phyloP scores from a whole-genome alignment of 805 yeast genomes.

The Candida oleophila region DNA sequence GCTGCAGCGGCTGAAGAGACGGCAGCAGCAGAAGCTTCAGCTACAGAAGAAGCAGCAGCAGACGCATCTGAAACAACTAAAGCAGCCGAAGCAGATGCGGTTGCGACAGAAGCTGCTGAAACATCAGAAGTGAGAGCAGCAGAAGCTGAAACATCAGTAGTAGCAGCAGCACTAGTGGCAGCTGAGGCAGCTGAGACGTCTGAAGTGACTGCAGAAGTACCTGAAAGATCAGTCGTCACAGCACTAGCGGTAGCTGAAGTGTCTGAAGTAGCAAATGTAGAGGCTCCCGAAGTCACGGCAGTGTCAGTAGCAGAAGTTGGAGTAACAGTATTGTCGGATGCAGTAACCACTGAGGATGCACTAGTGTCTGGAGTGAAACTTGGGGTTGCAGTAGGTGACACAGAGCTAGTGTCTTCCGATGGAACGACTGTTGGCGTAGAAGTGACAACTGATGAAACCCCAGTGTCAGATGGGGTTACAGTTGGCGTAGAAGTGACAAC shows the following conservation, averaged over 20 bases:
- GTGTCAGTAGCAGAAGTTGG: conserved; percentile 6
- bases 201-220: background rate
- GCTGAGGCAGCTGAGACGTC: background rate
- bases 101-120: conserved; percentile 3
- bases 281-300: conserved; percentile 1
- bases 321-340: background rate
- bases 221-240: conserved; percentile 3
- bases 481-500: background rate
- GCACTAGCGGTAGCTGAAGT: conserved; percentile 1
- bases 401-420: background rate
- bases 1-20: conserved; percentile 4
- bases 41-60: conserved; percentile 6
- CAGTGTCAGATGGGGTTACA: background rate
- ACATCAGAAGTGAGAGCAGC: background rate
- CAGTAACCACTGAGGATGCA: background rate
- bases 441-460: conserved; percentile 5
- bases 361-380: conserved; percentile 1
- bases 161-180: background rate
- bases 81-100: conserved; percentile 6
- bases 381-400: background rate
- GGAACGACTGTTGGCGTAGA: background rate
- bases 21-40: conserved; percentile 2
- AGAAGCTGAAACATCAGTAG: background rate
- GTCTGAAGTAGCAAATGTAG: too few relatives aligned
- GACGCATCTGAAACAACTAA: conserved; percentile 1